A percentile compares a stretch with the other conserved stretches of the same genome.
Evolutionary conservation across 352 stramenopile species (phyloP).

Genomic region (Blastocystis sp.): DNA sequence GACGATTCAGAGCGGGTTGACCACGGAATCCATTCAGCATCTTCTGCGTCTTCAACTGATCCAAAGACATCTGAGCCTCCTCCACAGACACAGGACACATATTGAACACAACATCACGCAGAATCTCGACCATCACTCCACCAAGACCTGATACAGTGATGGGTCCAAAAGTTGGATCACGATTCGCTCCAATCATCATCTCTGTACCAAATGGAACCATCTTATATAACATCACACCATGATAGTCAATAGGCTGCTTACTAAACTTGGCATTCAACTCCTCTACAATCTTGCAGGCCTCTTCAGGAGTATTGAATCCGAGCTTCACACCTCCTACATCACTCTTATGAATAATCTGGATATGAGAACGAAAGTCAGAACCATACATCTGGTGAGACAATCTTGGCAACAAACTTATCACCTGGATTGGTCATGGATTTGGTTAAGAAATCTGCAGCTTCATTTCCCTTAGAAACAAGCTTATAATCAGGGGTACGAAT

Average conservation of each 20-base stretch:
- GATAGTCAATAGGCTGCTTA: slow-evolving; percentile 50
- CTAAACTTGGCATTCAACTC: slow-evolving; percentile 58
- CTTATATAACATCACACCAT: slow-evolving; percentile 54
- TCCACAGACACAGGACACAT: slow-evolving; percentile 27
- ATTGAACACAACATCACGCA: slow-evolving; percentile 48
- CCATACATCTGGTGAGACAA: slow-evolving; percentile 43
- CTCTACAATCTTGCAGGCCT: slow-evolving; percentile 15
- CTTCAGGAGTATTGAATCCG: slow-evolving; percentile 31
- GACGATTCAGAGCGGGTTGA: slow-evolving; percentile 1
- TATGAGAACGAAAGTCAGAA: neutral
- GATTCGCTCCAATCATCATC: slow-evolving; percentile 61
- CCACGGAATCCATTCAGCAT: slow-evolving; percentile 55
- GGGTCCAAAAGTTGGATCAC: slow-evolving; percentile 47
- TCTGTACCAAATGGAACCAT: slow-evolving; percentile 49
- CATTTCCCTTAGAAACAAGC: slow-evolving; percentile 2
- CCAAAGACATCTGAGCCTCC: slow-evolving; percentile 16
- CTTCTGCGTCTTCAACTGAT: slow-evolving; percentile 45
- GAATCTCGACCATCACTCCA: slow-evolving; percentile 38
- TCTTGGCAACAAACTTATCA: slow-evolving; percentile 55
- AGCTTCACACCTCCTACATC: slow-evolving; percentile 60
- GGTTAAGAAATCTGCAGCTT: slow-evolving; percentile 23
- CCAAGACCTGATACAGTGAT: slow-evolving; percentile 44
- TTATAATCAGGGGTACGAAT: slow-evolving; percentile 44
- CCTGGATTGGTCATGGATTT: neutral
- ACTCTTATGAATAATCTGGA: slow-evolving; percentile 60